These are phyloP conservation scores for Cornus suecica DNA, from an alignment of 148 eudicot genomes.

Conservation along the genomic window DNA sequence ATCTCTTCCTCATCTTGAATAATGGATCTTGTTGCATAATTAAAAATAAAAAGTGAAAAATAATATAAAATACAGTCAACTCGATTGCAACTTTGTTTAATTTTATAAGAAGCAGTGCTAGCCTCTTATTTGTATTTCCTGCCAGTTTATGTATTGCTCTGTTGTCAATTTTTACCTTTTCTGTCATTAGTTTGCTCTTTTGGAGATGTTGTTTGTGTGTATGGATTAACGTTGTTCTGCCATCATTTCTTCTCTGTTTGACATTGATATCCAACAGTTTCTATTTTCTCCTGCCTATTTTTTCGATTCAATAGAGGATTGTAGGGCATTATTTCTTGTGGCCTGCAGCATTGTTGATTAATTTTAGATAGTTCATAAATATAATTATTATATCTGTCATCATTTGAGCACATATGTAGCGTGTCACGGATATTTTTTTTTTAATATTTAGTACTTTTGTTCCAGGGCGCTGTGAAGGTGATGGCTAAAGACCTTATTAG, in stretches of 20 bases:
- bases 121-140: not conserved
- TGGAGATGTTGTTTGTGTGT: not conserved
- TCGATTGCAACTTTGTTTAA: not conserved
- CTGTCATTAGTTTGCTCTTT: not conserved
- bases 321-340: not conserved
- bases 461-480: conserved; percentile 95
- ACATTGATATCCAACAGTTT: not conserved
- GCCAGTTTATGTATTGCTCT: not conserved
- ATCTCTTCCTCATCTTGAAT: too few species aligned
- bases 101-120: not conserved
- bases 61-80: too few species aligned
- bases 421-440: not conserved
- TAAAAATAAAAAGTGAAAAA: too few species aligned
- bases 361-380: not conserved
- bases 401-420: not conserved
- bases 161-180: not conserved
- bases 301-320: not conserved
- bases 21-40: too few species aligned
- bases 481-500: conserved; percentile 98
- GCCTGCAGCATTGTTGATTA: not conserved
- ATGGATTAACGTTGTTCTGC: not conserved
- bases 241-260: not conserved
- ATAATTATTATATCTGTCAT: too few species aligned
- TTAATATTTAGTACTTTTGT: conserved; percentile 17
- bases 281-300: not conserved